Evolutionary conservation across 805 yeast species (phyloP), one percentile per base, ranked within the genome.

Genomic region (Candida jianshihensis): DNA sequence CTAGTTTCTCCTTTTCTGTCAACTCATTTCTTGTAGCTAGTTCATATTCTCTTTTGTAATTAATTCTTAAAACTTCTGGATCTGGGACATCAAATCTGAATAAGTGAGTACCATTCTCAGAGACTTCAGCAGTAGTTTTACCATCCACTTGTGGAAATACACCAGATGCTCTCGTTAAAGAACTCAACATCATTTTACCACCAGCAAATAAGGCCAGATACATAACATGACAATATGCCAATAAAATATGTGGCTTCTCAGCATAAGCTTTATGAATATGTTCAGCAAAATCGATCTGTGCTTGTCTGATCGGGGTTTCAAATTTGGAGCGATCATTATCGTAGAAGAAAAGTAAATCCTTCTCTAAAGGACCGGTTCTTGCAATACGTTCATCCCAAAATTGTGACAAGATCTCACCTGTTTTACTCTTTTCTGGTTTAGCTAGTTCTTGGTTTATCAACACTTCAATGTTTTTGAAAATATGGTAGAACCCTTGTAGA

Each of bases 181-280:
- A 72, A 1, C 88, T 77, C 41, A 80, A 64, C 75, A 86, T 70
- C 24, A 85, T 66, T 43, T 78, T 68, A 14, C 94, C 95, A 34
- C 95, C 95, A 2, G 95, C 95, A 63, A 85, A 85, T 34, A 85
- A 68, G 0, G 92, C 95, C 52, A 85, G 62, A 59, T 85, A 85
- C 75, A 85, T 70, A 33, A 83, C 92, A 55, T 85, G 95, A 64
- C 86, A 75, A 57, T 85, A 85, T 5, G 95, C 92, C 32, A 85
- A 64, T 26, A 85, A 58, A 16, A 83, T 58, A 47, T 81, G 74
- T 7, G 95, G 95, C 51, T 80, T 78, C 31, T 71, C 77, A 30
- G 52, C 53, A 25, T 81, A 71, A 8, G 67, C 68, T 33, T 60
- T 54, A 26, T 64, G 60, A 38, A 85, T 81, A 53, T 81, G 87